phyloP scores from a whole-genome alignment of 2,329 filamentous ascomycete genomes.

The Alternaria sp. region DNA sequence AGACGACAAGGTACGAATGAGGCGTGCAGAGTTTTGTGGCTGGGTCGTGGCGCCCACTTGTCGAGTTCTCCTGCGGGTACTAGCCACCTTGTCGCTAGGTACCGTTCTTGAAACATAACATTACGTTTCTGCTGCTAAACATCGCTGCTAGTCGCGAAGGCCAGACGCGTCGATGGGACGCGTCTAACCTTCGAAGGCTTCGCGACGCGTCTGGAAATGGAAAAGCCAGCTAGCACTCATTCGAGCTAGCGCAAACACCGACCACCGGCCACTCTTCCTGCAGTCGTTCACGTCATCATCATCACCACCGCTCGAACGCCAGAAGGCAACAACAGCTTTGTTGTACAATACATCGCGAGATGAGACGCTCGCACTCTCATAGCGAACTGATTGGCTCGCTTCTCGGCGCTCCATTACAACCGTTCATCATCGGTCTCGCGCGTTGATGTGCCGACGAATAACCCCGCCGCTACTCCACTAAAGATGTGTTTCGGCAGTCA shows the following conservation, averaged over 20 bases:
- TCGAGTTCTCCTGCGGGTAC: not conserved
- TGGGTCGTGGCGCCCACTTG: not conserved
- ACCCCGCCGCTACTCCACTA: not conserved
- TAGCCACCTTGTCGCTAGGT: not conserved
- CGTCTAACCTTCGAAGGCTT: not conserved
- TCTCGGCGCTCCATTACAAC: not conserved
- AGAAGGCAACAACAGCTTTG: not conserved
- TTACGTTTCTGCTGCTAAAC: not conserved
- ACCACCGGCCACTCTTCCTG: not conserved
- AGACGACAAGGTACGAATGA: not conserved
- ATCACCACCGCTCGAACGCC: not conserved
- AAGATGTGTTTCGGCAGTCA: not conserved
- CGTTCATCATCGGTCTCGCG: not conserved
- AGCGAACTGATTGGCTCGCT: not conserved
- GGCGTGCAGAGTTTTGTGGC: not conserved
- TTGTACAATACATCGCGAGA: not conserved
- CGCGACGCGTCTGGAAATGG: not conserved
- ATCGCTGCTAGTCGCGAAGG: not conserved
- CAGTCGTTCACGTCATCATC: not conserved
- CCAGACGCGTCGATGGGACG: not conserved
- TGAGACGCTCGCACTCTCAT: not conserved
- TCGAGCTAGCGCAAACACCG: not conserved
- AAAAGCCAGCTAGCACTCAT: not conserved
- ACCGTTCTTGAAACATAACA: not conserved
- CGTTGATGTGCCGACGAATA: not conserved